Percentiles rank a stretch among this genome's conserved stretches.
Conservation (phyloP, 1,284 basidiomycete genomes). For the Leccinum pachyderme region DNA sequence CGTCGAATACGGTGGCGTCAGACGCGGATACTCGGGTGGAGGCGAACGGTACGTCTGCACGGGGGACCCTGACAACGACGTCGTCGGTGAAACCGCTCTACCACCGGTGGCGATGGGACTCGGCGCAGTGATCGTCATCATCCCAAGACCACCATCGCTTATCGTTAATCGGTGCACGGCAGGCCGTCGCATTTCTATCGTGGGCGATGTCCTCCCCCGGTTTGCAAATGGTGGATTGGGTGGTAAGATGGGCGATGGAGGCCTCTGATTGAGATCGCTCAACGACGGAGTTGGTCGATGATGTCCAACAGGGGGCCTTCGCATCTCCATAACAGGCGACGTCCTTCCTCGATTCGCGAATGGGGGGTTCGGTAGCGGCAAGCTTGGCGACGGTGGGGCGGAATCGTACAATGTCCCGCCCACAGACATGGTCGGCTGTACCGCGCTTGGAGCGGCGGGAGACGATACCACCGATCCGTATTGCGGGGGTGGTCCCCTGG, state of each 20-base stretch:
- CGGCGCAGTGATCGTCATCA: conserved; percentile 10
- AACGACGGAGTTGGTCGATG: background rate
- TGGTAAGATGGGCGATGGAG: conserved; percentile 30
- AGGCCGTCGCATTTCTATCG: conserved; percentile 10
- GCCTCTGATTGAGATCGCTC: background rate
- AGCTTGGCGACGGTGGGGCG: conserved; percentile 28
- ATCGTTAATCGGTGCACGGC: conserved; percentile 2
- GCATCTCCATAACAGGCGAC: conserved; percentile 8
- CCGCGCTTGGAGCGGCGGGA: background rate
- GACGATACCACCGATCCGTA: background rate
- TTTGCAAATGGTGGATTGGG: conserved; percentile 31
- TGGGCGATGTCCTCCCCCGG: conserved; percentile 6
- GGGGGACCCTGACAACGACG: background rate
- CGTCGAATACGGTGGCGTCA: conserved; percentile 31
- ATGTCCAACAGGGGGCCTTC: background rate
- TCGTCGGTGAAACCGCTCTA: background rate
- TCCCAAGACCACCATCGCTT: conserved; percentile 14
- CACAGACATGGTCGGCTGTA: background rate
- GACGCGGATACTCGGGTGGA: conserved; percentile 38
- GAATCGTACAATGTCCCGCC: conserved; percentile 13
- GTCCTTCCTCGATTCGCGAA: conserved; percentile 23
- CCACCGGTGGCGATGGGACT: background rate
- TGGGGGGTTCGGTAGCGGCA: conserved; percentile 28
- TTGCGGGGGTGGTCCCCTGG: conserved; percentile 16
- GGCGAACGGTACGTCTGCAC: conserved; percentile 30